Evolutionary conservation across 2,329 filamentous ascomycete genomes (phyloP).

Genomic region (Trichoderma sp.): DNA sequence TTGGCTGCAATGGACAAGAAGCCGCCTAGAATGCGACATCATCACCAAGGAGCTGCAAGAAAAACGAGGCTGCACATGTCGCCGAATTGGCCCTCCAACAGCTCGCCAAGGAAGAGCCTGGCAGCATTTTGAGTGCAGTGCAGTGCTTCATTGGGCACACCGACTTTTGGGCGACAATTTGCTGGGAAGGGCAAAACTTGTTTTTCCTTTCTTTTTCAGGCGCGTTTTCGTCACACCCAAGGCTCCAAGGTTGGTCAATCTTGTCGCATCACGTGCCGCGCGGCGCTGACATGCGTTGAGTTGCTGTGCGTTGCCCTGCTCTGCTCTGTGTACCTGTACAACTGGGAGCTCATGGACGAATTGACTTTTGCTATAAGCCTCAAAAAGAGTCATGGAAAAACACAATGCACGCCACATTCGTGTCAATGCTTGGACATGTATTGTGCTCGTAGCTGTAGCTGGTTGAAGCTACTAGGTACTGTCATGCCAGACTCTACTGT

Average conservation of each 20-base stretch:
- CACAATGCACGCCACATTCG: not conserved
- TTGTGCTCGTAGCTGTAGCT: not conserved
- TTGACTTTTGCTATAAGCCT: not conserved
- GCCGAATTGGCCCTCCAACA: not conserved
- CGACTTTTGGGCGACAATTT: conserved; percentile 13
- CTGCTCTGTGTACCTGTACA: not conserved
- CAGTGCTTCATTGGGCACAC: conserved; percentile 5
- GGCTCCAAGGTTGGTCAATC: not conserved
- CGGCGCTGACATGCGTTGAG: not conserved
- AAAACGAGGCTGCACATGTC: not conserved
- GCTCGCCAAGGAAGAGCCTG: not conserved
- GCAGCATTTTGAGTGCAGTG: no score
- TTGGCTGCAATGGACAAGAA: not conserved
- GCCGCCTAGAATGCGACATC: not conserved
- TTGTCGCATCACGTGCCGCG: not conserved
- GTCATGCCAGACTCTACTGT: not conserved
- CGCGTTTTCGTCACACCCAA: conserved; percentile 13
- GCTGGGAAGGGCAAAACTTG: not conserved
- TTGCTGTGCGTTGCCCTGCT: not conserved
- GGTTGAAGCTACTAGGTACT: not conserved
- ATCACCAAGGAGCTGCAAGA: not conserved
- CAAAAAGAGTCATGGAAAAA: not conserved
- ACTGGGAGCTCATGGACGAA: not conserved
- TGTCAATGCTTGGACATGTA: not conserved
- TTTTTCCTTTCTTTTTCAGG: conserved; percentile 4